Conservation (phyloP, 768 basidiomycete genomes). For the Sporobolomyces pararoseus region DNA sequence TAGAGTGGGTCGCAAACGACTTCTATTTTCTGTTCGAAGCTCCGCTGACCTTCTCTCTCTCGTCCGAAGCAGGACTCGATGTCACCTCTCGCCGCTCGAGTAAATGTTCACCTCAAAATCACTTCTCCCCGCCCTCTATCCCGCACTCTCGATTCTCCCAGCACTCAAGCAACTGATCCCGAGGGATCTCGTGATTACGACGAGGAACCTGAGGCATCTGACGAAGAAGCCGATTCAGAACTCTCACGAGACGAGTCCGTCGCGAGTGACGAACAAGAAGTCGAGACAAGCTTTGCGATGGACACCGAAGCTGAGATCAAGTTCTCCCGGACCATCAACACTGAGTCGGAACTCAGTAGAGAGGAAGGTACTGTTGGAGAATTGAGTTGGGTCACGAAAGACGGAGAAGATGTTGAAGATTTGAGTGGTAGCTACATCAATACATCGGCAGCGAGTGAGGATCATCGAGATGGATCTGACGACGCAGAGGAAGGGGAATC, state of each 20-base stretch:
- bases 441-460: not conserved
- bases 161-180: not conserved
- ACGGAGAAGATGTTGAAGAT: not conserved
- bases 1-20: not conserved
- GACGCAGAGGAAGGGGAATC: not conserved
- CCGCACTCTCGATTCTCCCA: not conserved
- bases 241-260: too few relatives aligned
- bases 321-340: too few relatives aligned
- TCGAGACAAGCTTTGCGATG: too few relatives aligned
- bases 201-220: not conserved
- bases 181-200: not conserved
- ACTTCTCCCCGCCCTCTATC: not conserved
- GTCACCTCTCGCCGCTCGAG: conserved; percentile 28
- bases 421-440: not conserved
- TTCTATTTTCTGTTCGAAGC: too few relatives aligned
- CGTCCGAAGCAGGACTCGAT: conserved; percentile 19
- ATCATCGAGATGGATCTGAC: not conserved
- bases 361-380: not conserved
- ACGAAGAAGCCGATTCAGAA: not conserved
- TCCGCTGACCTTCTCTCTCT: too few relatives aligned
- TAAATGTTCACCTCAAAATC: conserved; percentile 10
- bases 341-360: not conserved
- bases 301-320: too few relatives aligned
- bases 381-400: conserved; percentile 5
- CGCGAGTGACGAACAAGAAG: too few relatives aligned